Evolutionary conservation across 2,329 filamentous ascomycete genomes (phyloP).

Genomic region (Ambrosiella xylebori): DNA sequence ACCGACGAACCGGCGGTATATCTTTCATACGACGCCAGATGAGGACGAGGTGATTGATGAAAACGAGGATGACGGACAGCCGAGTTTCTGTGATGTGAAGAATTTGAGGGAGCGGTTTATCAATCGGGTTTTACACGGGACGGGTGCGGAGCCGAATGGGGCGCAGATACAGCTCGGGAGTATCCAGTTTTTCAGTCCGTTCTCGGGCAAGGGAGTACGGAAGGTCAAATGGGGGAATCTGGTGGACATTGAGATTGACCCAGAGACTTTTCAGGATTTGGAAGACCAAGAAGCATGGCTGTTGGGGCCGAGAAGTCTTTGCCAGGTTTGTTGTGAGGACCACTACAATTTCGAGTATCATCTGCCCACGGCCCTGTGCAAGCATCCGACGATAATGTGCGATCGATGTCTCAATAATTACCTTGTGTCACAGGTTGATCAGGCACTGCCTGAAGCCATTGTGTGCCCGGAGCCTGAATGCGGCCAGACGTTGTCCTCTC

Average conservation of each 20-base stretch:
- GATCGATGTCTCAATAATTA: constrained; percentile 6
- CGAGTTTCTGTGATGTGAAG: background rate
- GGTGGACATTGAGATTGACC: constrained; percentile 4
- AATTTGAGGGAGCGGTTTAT: background rate
- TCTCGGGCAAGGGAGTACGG: background rate
- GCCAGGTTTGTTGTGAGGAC: constrained; percentile 7
- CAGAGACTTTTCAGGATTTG: background rate
- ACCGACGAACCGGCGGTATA: constrained; percentile 3
- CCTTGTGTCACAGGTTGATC: background rate
- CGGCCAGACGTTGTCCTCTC: background rate
- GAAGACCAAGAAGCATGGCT: constrained; percentile 8
- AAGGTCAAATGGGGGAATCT: constrained; percentile 8
- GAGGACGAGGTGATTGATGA: constrained; percentile 8
- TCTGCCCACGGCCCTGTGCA: background rate
- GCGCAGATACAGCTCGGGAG: background rate
- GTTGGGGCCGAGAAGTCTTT: background rate
- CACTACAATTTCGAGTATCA: constrained; percentile 8
- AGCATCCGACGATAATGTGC: constrained; percentile 5
- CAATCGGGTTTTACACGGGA: background rate
- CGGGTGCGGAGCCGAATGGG: background rate
- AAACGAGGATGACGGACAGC: background rate
- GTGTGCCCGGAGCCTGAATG: background rate
- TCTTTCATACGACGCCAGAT: constrained; percentile 8
- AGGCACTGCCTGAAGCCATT: constrained; percentile 1
- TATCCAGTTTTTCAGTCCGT: background rate